These are phyloP conservation scores for Trametes polyzona DNA, from an alignment of 1,284 basidiomycete genomes.

Conservation along the genomic window DNA sequence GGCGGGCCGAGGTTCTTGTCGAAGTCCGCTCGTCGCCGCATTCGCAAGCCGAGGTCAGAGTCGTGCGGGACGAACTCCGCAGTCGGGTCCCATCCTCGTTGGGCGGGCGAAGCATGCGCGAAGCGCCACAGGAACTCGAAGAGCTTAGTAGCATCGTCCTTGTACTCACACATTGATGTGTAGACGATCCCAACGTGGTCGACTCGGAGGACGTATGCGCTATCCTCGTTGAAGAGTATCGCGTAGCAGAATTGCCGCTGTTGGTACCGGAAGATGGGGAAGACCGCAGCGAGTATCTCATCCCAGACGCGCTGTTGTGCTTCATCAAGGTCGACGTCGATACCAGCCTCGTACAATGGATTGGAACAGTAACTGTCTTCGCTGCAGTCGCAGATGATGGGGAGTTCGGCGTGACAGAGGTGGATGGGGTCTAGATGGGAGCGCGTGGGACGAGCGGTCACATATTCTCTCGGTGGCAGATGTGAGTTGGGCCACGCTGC, in stretches of 20 bases:
- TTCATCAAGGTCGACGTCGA: background rate
- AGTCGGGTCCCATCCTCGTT: slow-evolving; percentile 11
- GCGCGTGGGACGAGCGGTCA: background rate
- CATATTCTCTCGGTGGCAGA: background rate
- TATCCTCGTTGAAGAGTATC: slow-evolving; percentile 3
- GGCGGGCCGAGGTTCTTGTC: background rate
- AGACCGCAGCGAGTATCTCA: background rate
- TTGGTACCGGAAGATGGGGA: slow-evolving; percentile 3
- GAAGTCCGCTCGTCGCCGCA: background rate
- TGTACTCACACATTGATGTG: slow-evolving; percentile 10
- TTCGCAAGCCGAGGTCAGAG: background rate
- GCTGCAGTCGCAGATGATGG: background rate
- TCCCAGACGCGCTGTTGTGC: background rate
- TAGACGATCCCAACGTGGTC: slow-evolving; percentile 8
- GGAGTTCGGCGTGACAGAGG: background rate
- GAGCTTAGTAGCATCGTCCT: background rate
- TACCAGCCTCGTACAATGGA: background rate
- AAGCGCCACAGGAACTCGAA: slow-evolving; percentile 2
- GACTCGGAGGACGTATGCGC: slow-evolving; percentile 9
- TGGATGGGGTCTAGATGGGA: background rate
- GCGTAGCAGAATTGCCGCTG: slow-evolving; percentile 9
- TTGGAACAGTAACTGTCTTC: slow-evolving; percentile 3
- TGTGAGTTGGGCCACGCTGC: background rate
- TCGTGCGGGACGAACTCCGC: background rate
- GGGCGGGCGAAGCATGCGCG: background rate